A percentile compares a stretch with the other conserved stretches of the same genome.
Conservation (phyloP, 441 rosid species). For the Jatropha multifida region DNA sequence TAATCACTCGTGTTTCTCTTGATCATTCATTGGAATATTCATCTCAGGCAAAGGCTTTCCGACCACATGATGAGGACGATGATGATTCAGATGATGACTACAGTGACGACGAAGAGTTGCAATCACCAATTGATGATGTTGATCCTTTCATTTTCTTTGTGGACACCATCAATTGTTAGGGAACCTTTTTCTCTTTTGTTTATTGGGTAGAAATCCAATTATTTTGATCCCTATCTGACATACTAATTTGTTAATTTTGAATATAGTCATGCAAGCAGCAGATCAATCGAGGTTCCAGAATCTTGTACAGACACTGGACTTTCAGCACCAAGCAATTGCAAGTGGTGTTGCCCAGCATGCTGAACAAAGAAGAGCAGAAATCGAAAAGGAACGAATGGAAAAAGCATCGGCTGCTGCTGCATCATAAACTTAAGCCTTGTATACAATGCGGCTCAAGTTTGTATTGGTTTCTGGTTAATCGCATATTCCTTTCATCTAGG, state of each 20-base stretch:
- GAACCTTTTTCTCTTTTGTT: not conserved
- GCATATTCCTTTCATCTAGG: constrained; percentile 22
- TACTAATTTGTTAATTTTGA: not conserved
- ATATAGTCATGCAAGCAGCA: constrained; percentile 66
- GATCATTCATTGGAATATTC: constrained; percentile 9
- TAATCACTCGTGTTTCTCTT: not conserved
- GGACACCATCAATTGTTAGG: constrained; percentile 76
- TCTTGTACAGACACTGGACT: constrained; percentile 77
- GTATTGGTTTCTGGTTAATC: constrained; percentile 23
- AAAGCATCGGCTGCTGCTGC: constrained; percentile 54
- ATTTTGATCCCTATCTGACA: not conserved
- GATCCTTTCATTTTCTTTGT: constrained; percentile 94
- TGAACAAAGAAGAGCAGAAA: constrained; percentile 85
- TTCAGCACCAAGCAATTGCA: constrained; percentile 85
- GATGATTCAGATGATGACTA: constrained; percentile 81
- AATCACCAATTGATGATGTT: constrained; percentile 92
- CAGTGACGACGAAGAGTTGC: constrained; percentile 89
- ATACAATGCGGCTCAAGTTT: constrained; percentile 6
- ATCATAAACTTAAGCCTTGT: constrained; percentile 33
- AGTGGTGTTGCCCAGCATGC: constrained; percentile 88
- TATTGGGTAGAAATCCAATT: not conserved
- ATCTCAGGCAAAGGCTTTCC: constrained; percentile 76
- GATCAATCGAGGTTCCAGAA: constrained; percentile 71
- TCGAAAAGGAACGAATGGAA: constrained; percentile 77
- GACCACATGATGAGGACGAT: constrained; percentile 55